A percentile compares a stretch with the other conserved stretches of the same genome.
Evolutionary conservation across 2,329 filamentous ascomycete genomes (phyloP).

Genomic region (Cercospora canescens): DNA sequence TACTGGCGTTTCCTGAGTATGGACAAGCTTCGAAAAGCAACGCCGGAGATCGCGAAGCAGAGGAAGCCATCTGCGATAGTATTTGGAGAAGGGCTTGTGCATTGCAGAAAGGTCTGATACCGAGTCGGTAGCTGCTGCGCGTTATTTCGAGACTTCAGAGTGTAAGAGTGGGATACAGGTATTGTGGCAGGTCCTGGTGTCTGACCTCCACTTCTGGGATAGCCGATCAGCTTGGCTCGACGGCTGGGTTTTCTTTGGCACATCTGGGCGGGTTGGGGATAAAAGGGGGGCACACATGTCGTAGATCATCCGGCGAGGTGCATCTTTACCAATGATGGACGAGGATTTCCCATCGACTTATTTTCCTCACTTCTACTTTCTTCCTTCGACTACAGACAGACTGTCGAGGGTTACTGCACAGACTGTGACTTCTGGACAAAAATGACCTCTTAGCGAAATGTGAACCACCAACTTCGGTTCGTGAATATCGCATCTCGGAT

Average conservation of each 20-base stretch:
- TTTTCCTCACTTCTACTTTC: neutral
- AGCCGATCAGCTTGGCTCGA: neutral
- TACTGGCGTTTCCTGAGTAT: neutral
- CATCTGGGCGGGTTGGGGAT: neutral
- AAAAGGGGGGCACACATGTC: neutral
- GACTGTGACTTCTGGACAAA: too few species aligned
- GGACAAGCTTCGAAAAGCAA: too few species aligned
- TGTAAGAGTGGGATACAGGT: neutral
- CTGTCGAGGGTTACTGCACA: neutral
- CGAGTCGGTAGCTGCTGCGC: neutral
- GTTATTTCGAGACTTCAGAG: neutral
- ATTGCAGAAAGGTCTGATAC: neutral
- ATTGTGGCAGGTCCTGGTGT: neutral
- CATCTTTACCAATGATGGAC: neutral
- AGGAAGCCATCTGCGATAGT: neutral
- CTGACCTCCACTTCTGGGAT: neutral
- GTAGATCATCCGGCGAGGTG: neutral
- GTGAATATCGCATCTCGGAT: too few species aligned
- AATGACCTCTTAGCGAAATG: too few species aligned
- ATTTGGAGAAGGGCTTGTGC: neutral
- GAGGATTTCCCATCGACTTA: neutral
- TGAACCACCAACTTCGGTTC: too few species aligned
- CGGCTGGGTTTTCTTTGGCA: neutral
- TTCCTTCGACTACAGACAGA: neutral
- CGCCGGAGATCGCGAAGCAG: too few species aligned